Base-by-base conservation (phyloP, 148 eudicot species). In the Dianthus caryophyllus region DNA sequence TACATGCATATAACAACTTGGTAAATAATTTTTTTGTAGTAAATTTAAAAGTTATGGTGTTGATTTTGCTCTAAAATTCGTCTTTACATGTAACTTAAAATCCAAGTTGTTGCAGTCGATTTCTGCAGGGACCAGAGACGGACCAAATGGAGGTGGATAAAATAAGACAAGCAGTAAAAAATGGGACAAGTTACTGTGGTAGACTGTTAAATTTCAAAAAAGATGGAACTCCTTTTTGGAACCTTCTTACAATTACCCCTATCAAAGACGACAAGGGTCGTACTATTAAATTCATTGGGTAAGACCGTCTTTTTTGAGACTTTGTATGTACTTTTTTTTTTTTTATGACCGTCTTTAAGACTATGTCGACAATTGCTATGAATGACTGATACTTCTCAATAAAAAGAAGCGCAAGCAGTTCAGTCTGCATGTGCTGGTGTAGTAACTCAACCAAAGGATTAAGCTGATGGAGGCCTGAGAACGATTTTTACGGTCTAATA, bases 181-280 rank as follows among this genome's bases (percentile, higher is more conserved):
- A 79, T 12, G 99, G 99, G 46, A 78, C 70, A 46, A 90, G 97
- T 77, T 95, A 83, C 75, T 95, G 99, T 66, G 99, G 99, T 9
- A 85, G 99, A 71, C 84, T 95, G 49, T 74, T 84, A 59, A 95
- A 95, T 72, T 95, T 88, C 81, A 95, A 90, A 81, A 95, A 95
- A 70, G 79, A 95, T 73, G 97, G 99, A 21, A 88, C 96, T n/a
- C 97, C 97, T 47, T 95, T 95, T 68, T 95, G 99, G 99, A 95
- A 95, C 73, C 89, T 95, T 69, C 92, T 95, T 46, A 95, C 99
- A 0, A 49, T 95, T 51, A 88, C 99, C 46, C 99, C 99, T 30
- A 87, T 95, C 63, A 87, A 88, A 67, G 96, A 95, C 77, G 85
- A 90, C 43, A 72, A 79, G 47, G 97, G 91, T 76, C 83, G 77